Base-by-base conservation (phyloP, 140 eudicot species). In the Flaveria floridana region DNA sequence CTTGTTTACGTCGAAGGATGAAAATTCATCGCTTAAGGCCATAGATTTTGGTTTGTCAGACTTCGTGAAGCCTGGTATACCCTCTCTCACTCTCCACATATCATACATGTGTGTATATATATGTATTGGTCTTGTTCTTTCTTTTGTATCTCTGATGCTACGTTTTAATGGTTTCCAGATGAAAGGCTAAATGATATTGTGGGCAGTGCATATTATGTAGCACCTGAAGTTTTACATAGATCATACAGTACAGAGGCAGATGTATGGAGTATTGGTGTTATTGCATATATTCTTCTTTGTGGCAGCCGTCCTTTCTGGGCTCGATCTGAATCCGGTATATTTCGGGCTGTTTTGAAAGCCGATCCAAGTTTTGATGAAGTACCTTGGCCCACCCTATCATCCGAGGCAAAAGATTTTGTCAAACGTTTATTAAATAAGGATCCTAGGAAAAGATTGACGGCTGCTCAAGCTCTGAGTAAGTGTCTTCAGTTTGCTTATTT, bases 261-360 rank as follows among this genome's bases (percentile, higher is more conserved):
- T 78, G 93, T 93, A 21, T 93, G 98, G 98, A 93, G 97, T 79
- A 82, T 93, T 30, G 97, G 98, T 69, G 98, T 93, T 20, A 90
- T 93, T 34, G 83, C 98, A 52, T 93, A 93, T 75, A 93, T 90
- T 59, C 85, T 93, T 16, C 69, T 93, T 14, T 93, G 98, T 77
- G 98, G 98, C 34, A 90, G 96, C 74, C 92, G 98, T 0, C 98
- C 98, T 18, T 93, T 93, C 62, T 93, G 97, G 97, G 96, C 98
- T 53, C 96, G 97, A 67, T 86, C 97, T 0, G 98, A 93, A 80
- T 90, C 98, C 7, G 98, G 98, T 7, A 90, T 93, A 8, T 90
- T 93, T 73, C 85, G 97, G 53, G 89, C 97, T 14, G 98, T 93
- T 75, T 82, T 93, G 48, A 93, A 88, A 86, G 96, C 98, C 20